Base-by-base conservation (phyloP, 2,329 filamentous ascomycete species). In the Helminthosporium solani region DNA sequence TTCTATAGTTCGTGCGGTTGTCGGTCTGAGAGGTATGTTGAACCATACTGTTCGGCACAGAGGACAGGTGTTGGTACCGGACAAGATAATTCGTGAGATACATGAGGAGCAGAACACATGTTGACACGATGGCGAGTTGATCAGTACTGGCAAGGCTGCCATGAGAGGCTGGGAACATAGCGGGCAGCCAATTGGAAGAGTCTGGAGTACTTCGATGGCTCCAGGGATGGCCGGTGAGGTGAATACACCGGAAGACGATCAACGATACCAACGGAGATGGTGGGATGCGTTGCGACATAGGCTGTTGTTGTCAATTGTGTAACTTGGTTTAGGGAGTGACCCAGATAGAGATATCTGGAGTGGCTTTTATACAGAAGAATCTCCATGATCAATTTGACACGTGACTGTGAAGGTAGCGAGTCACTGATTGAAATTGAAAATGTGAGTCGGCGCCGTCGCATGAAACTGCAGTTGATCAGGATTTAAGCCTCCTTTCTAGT, bases 31-130 rank as follows among this genome's bases (percentile, higher is more conserved):
- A 6, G 40, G 40, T 3, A 42, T 25, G 12, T 42, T 4, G 20
- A 21, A 42, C 40, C 19, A 42, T 14, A 23, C 7, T 4, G 28
- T 30, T n/a, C 40, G 40, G 30, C 40, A 42, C 6, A 42, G 30
- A 16, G 40, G 30, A n/a, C 28, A 33, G 5, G 28, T 42, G 30
- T 34, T 42, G 21, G 33, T 34, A 14, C 28, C 30, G 5, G 40
- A 28, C 16, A 42, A 30, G 4, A 42, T 20, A 15, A 34, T 12
- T 4, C 40, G 30, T 7, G 40, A 42, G 18, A 42, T 11, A 15
- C 40, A 42, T 15, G 20, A 28, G 3, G 40, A 18, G 21, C 31
- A 33, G 20, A 33, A 42, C 3, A 19, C 25, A 19, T 42, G 40
- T 5, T 4, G 21, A 15, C 40, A 42, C 2, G 15, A 7, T 12